A percentile compares a stretch with the other conserved stretches of the same genome.
These are phyloP conservation scores for Colletotrichum sp. DNA, from an alignment of 2,329 filamentous ascomycete species.

Conservation along the genomic window DNA sequence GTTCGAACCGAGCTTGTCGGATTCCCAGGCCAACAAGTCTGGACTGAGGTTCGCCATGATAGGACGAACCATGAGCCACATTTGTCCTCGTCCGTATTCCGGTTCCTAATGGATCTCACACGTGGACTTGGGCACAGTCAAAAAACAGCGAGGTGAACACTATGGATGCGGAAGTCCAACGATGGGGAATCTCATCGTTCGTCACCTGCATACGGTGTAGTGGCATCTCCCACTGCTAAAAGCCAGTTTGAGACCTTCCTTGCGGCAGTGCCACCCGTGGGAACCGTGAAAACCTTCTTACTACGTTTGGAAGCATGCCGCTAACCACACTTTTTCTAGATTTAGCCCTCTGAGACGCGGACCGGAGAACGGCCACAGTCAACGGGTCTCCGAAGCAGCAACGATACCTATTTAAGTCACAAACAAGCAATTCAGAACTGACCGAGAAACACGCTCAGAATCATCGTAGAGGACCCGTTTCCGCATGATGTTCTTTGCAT, in stretches of 20 bases:
- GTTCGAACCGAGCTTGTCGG: background rate
- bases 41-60: background rate
- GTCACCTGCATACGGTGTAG: background rate
- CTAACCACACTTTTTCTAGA: background rate
- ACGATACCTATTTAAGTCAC: background rate
- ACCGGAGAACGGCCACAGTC: background rate
- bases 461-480: background rate
- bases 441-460: background rate
- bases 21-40: background rate
- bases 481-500: background rate
- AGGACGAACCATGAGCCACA: background rate
- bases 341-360: background rate
- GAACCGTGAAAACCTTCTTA: background rate
- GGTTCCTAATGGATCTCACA: background rate
- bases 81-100: background rate
- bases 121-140: background rate
- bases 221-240: background rate
- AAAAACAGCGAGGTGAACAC: background rate
- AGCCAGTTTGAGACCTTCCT: background rate
- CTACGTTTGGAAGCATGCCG: background rate
- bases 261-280: background rate
- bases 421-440: background rate
- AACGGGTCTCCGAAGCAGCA: background rate
- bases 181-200: background rate
- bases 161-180: background rate